Percentiles rank a stretch among this genome's conserved stretches.
These are phyloP conservation scores for Tardiomyces digboiensis DNA, from an alignment of 1,139 yeast genomes.

Conservation along the genomic window DNA sequence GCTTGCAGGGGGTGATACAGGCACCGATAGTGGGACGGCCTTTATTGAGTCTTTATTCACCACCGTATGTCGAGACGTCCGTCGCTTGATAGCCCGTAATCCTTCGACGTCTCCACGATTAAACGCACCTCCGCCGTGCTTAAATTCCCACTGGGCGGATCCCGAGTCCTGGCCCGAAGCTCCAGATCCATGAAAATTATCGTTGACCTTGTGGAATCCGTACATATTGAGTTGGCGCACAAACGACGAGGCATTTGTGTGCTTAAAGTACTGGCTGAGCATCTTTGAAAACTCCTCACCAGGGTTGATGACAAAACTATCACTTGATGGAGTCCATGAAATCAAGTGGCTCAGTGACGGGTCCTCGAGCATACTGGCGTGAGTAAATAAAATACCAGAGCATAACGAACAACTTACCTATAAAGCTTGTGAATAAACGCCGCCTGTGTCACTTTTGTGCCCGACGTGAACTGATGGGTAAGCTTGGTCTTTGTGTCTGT, in stretches of 20 bases:
- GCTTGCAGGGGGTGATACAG: conserved; percentile 4
- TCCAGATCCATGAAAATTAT: conserved; percentile 17
- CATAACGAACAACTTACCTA: conserved; percentile 15
- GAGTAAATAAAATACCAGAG: conserved; percentile 9
- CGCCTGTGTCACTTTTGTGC: conserved; percentile 30
- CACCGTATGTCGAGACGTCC: conserved; percentile 33
- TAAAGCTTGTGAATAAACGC: conserved; percentile 55
- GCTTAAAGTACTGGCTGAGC: conserved; percentile 90
- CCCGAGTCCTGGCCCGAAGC: conserved; percentile 11
- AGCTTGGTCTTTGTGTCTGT: neutral
- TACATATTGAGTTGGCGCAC: conserved; percentile 96
- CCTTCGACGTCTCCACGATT: conserved; percentile 64
- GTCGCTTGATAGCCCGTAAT: conserved; percentile 56
- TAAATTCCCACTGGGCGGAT: conserved; percentile 67
- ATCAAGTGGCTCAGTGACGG: conserved; percentile 43
- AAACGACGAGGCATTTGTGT: conserved; percentile 89
- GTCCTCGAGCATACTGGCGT: conserved; percentile 42
- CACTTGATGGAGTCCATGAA: conserved; percentile 67
- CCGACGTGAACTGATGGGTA: neutral
- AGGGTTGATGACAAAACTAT: conserved; percentile 33
- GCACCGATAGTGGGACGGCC: conserved; percentile 21
- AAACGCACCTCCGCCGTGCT: conserved; percentile 73
- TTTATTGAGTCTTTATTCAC: conserved; percentile 20
- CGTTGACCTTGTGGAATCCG: conserved; percentile 76
- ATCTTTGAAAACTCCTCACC: conserved; percentile 36